These are phyloP conservation scores for Alternaria alternata DNA, from an alignment of 2,329 filamentous ascomycete species.

Conservation along the genomic window DNA sequence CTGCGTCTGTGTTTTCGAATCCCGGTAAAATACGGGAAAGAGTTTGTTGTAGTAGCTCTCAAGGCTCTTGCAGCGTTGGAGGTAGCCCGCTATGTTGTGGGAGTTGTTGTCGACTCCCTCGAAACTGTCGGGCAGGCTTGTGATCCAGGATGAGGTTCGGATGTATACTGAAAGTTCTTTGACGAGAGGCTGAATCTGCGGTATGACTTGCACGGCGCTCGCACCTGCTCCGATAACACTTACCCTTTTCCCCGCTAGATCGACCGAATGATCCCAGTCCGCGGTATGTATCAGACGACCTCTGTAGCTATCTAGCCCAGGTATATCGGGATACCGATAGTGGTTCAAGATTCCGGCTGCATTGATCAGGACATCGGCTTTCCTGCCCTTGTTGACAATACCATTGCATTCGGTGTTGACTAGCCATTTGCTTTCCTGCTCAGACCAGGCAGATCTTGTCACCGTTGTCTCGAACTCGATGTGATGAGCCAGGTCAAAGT, in stretches of 20 bases:
- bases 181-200: background rate
- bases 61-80: no score
- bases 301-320: background rate
- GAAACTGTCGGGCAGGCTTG: background rate
- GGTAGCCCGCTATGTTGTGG: no score
- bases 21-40: no score
- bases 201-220: conserved; percentile 22
- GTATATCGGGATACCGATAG: background rate
- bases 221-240: conserved; percentile 46
- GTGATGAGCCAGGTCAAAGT: background rate
- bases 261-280: conserved; percentile 1
- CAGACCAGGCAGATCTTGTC: background rate
- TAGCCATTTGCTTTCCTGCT: background rate
- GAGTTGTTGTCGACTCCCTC: background rate
- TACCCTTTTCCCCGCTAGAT: conserved; percentile 36
- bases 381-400: background rate
- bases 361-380: conserved; percentile 5
- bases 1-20: no score
- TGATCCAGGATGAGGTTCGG: conserved; percentile 5
- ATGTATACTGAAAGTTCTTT: conserved; percentile 6
- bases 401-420: background rate
- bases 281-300: conserved; percentile 6
- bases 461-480: background rate
- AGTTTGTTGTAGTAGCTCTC: no score
- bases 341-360: conserved; percentile 4